These are phyloP conservation scores for Blepharisma undulans DNA, from an alignment of 169 alveolate genomes.

Conservation along the genomic window DNA sequence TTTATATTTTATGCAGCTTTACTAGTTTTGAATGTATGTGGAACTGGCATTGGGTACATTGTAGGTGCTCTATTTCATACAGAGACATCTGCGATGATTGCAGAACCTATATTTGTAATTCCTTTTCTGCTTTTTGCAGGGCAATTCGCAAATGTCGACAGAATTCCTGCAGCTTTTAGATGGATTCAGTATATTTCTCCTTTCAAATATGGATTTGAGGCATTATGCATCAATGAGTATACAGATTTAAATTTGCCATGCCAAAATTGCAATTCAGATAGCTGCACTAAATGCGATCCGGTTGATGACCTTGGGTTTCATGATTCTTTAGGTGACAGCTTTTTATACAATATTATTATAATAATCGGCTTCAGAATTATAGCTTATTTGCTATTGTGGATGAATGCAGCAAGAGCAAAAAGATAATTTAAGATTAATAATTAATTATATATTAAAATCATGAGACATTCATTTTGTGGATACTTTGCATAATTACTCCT, in stretches of 20 bases:
- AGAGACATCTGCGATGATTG: conserved; percentile 29
- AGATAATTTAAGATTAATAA: neutral
- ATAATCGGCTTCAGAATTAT: neutral
- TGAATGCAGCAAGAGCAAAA: neutral
- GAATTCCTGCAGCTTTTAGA: conserved; percentile 38
- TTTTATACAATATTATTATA: neutral
- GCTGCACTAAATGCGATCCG: conserved; percentile 10
- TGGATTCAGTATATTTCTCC: conserved; percentile 55
- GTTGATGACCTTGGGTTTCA: neutral
- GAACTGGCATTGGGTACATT: neutral
- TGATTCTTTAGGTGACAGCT: neutral
- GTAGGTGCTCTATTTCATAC: neutral
- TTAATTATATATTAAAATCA: no score
- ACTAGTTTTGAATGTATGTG: neutral
- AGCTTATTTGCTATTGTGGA: neutral
- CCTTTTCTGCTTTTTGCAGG: conserved; percentile 65
- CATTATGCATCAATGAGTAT: neutral
- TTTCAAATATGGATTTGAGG: neutral
- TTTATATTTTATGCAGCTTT: conserved; percentile 10
- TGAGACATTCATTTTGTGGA: no score
- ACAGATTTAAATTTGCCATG: neutral
- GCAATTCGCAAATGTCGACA: conserved; percentile 46
- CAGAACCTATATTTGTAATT: conserved; percentile 41
- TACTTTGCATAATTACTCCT: no score
- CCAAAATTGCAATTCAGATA: neutral